These are phyloP conservation scores for Beauveria varroae DNA, from an alignment of 2,329 filamentous ascomycete genomes.

Conservation along the genomic window DNA sequence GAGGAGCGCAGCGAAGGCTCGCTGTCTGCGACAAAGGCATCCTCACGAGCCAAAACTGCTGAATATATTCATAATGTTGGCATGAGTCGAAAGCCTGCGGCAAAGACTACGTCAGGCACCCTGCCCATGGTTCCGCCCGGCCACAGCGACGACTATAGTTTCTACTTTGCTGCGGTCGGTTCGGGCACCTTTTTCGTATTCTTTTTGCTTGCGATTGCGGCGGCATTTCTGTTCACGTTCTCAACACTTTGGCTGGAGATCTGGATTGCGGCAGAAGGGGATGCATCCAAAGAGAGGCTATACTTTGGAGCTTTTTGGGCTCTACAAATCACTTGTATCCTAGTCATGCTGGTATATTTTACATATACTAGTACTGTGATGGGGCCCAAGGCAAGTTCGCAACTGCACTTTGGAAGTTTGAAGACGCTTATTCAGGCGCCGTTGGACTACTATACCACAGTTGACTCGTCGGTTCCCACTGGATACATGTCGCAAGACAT, in stretches of 20 bases:
- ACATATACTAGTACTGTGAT: neutral
- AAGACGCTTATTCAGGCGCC: neutral
- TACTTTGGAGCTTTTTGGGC: constrained; percentile 3
- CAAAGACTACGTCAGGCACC: neutral
- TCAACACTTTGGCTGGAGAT: constrained; percentile 1
- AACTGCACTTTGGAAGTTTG: neutral
- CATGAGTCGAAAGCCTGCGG: neutral
- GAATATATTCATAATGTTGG: neutral
- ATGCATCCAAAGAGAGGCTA: neutral
- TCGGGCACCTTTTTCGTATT: neutral
- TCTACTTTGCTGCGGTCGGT: constrained; percentile 4
- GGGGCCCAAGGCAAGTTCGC: constrained; percentile 5
- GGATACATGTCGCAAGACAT: constrained; percentile 9
- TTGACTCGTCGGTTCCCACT: constrained; percentile 8
- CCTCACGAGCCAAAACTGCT: neutral
- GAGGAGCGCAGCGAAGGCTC: neutral
- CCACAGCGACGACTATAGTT: neutral
- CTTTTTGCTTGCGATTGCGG: neutral
- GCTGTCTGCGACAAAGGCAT: neutral
- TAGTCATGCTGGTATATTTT: neutral
- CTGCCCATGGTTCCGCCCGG: constrained; percentile 2
- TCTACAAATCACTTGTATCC: neutral
- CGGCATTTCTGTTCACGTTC: neutral
- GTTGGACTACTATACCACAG: constrained; percentile 6
- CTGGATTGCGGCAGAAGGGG: neutral